Evolutionary conservation across 129 eudicot genomes (phyloP).

Genomic region (Flaveria bidentis): DNA sequence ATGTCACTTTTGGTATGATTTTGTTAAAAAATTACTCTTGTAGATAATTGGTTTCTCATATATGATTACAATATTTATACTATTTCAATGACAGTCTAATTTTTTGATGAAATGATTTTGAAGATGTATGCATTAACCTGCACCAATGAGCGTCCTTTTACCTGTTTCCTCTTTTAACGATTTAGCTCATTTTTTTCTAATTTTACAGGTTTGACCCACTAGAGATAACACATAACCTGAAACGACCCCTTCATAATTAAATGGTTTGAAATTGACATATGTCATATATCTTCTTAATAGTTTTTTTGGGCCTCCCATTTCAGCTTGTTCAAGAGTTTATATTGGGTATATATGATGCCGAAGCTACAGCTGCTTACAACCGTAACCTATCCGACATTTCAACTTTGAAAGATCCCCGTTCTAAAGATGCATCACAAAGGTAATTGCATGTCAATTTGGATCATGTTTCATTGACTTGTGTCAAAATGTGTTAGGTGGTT

Average conservation of each 20-base stretch:
- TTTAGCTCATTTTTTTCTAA: background rate
- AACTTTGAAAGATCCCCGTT: slow-evolving; percentile 90
- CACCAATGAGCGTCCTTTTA: background rate
- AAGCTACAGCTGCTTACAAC: slow-evolving; percentile 84
- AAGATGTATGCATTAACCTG: background rate
- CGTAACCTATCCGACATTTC: slow-evolving; percentile 78
- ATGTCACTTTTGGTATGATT: background rate
- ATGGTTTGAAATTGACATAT: background rate
- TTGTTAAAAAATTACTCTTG: background rate
- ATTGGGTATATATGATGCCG: slow-evolving; percentile 78
- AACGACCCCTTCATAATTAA: background rate
- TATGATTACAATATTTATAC: background rate
- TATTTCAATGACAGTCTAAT: background rate
- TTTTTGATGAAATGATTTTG: background rate
- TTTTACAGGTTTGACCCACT: background rate
- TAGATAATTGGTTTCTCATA: background rate
- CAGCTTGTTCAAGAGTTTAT: slow-evolving; percentile 87
- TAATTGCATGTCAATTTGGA: slow-evolving; percentile 28
- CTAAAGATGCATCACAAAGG: slow-evolving; percentile 96
- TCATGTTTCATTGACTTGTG: background rate
- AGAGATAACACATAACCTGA: background rate
- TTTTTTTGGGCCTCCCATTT: background rate
- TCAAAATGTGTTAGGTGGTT: background rate
- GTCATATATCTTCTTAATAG: slow-evolving; percentile 5
- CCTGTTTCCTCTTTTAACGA: background rate